These are phyloP conservation scores for Fusarium sp. DNA, from an alignment of 2,329 filamentous ascomycete species.

Conservation along the genomic window DNA sequence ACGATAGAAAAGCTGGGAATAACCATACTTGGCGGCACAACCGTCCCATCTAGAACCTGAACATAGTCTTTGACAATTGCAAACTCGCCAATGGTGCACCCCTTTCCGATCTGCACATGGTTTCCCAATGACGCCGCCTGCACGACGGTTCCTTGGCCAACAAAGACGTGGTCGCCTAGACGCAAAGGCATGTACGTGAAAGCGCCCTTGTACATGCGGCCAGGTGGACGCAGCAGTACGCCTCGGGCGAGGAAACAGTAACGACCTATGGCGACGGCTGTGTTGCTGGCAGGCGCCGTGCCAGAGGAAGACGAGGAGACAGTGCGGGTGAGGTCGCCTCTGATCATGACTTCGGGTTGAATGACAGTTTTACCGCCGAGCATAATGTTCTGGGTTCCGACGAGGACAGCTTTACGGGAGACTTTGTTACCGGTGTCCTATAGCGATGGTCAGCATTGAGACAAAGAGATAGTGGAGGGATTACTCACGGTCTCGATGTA, in stretches of 20 bases:
- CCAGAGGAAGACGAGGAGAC: conserved; percentile 57
- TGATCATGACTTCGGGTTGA: conserved; percentile 92
- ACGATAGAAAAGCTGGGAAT: conserved; percentile 93
- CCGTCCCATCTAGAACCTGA: conserved; percentile 83
- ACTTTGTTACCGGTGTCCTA: conserved; percentile 99
- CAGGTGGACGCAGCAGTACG: conserved; percentile 83
- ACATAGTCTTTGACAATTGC: conserved; percentile 95
- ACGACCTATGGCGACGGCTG: conserved; percentile 86
- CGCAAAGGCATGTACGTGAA: conserved; percentile 90
- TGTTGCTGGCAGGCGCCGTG: conserved; percentile 62
- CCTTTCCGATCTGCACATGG: conserved; percentile 85
- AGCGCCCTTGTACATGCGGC: conserved; percentile 80
- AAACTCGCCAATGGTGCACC: conserved; percentile 84
- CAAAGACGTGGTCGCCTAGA: conserved; percentile 93
- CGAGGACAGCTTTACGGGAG: conserved; percentile 87
- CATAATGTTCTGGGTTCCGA: conserved; percentile 97
- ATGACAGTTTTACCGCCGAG: conserved; percentile 96
- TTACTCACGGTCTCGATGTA: conserved; percentile 92
- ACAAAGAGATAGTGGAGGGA: neutral
- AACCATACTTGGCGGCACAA: conserved; percentile 89
- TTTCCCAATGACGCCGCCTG: conserved; percentile 85
- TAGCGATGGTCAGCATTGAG: neutral
- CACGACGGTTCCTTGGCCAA: conserved; percentile 79
- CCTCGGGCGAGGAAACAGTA: conserved; percentile 89
- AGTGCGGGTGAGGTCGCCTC: conserved; percentile 82